A percentile compares a stretch with the other conserved stretches of the same genome.
phyloP scores from a whole-genome alignment of 2,329 filamentous ascomycete genomes.

The Neodidymelliopsis sp. region DNA sequence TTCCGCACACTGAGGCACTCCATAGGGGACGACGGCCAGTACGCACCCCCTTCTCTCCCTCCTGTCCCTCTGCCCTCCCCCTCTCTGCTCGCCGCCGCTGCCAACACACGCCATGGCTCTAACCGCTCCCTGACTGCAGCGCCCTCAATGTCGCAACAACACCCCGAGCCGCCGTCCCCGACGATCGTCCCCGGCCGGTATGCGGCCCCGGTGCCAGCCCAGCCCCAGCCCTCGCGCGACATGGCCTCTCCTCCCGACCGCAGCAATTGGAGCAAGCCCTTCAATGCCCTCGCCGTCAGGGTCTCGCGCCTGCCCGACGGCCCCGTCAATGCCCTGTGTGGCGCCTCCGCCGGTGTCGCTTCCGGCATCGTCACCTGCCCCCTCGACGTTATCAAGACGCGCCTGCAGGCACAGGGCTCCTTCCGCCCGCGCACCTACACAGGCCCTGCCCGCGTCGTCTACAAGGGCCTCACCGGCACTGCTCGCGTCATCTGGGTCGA shows the following conservation, averaged over 20 bases:
- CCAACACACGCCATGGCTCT: constrained; percentile 20
- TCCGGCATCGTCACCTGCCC: constrained; percentile 96
- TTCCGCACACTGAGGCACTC: constrained; percentile 52
- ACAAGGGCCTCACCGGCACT: constrained; percentile 87
- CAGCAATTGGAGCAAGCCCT: constrained; percentile 31
- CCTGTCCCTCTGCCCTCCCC: too few species aligned
- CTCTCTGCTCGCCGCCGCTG: background rate
- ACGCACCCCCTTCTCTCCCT: constrained; percentile 24
- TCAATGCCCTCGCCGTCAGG: constrained; percentile 49
- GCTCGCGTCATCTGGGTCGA: constrained; percentile 84
- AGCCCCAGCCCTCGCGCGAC: constrained; percentile 24
- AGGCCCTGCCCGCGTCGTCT: constrained; percentile 65
- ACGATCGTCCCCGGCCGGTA: constrained; percentile 40
- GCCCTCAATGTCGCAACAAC: constrained; percentile 47
- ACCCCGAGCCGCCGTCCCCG: constrained; percentile 48
- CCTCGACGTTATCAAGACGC: constrained; percentile 98
- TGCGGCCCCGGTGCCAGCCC: constrained; percentile 37
- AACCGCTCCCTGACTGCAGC: constrained; percentile 35
- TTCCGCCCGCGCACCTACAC: constrained; percentile 66
- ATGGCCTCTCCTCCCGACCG: constrained; percentile 26
- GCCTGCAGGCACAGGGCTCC: constrained; percentile 92
- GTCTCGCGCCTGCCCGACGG: constrained; percentile 60
- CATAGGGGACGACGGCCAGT: constrained; percentile 50
- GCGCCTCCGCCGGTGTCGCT: constrained; percentile 87
- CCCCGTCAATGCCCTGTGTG: constrained; percentile 81